Base-by-base conservation (phyloP, 2,329 filamentous ascomycete species). In the Knufia petricola region DNA sequence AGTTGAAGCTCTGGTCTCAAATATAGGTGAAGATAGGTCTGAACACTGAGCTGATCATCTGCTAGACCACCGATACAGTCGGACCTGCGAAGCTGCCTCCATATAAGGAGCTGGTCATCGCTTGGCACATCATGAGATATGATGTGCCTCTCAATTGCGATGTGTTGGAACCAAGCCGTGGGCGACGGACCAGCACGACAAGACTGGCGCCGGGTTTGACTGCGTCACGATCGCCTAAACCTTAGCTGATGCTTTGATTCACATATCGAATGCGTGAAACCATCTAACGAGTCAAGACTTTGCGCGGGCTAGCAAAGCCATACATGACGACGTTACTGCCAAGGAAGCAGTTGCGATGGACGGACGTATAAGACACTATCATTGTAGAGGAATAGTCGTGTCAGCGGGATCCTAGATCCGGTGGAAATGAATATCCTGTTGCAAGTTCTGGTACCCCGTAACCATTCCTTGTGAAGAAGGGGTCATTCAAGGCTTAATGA, bases 41-140 rank as follows among this genome's bases (percentile, higher is more conserved):
- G 38, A 7, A 58, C 39, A 36, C 52, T 53, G 30, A 54, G 49
- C 17, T 52, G 47, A 32, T 58, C 54, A 34, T 58, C 55, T 10
- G 54, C 55, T 8, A 58, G 46, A 15, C 55, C 50, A 15, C 54
- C 53, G 30, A 58, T 48, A 39, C 55, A 58, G 48, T 58, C 55
- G 32, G 55, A 54, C 34, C 50, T 54, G 41, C 55, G 50, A 17
- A 58, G 32, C 31, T 55, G 54, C 17, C 50, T 46, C 55, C 55
- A 58, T 30, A 54, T 47, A 23, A 56, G 46, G 3, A 58, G 31
- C 26, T 58, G 55, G 39, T 58, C 54, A 17, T 58, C 54, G 13
- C 31, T 26, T 1, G 54, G 50, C 2, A 55, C 50, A 17, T 58
- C 52, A 26, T 55, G 54, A 4, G 17, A 37, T 12, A 48, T 51